Base-by-base conservation (phyloP, 2,329 filamentous ascomycete species). In the Colletotrichum navitas region DNA sequence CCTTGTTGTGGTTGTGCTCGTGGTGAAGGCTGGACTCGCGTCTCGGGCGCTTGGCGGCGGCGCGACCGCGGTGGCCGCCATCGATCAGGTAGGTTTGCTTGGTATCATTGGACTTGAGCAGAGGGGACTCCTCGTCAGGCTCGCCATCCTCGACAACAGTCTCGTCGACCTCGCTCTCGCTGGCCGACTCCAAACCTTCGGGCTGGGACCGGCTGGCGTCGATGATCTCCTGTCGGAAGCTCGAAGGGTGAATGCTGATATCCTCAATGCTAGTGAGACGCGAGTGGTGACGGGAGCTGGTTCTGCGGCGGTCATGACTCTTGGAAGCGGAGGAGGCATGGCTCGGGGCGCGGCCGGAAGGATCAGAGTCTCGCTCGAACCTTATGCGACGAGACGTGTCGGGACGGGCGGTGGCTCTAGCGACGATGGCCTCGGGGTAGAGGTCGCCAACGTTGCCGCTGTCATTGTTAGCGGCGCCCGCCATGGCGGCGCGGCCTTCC, bases 161-260 rank as follows among this genome's bases (percentile, higher is more conserved):
- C 8, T 87, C 86, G 21, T 88, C 87, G 14, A 81, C 81, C 41
- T 87, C 87, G 69, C 85, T 88, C 39, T 89, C 90, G 62, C 86
- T 83, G n/a, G 80, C 78, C 18, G 80, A 87, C 4, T 89, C 87
- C 49, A 89, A 89, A 56, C 72, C 69, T 3, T 76, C 76, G 14
- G 77, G 75, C 8, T 79, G 76, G 39, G 90, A 84, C 62, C 89
- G 88, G 71, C 91, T 92, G n/a, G 93, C 94, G 47, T 92, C 91
- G 75, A 98, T 97, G 76, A 99, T 97, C 67, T 95, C 94, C 80
- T 97, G 93, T 75, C 96, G 88, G 85, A 98, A 94, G 74, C 92
- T 95, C 32, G 94, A 92, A 3, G 96, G 96, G 79, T 98, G 93
- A 63, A 97, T 93, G 79, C 92, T 93, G 75, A 97, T 92, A 66